Base-by-base conservation (phyloP, 1,284 basidiomycete genomes). In the Leccinum solheimii region DNA sequence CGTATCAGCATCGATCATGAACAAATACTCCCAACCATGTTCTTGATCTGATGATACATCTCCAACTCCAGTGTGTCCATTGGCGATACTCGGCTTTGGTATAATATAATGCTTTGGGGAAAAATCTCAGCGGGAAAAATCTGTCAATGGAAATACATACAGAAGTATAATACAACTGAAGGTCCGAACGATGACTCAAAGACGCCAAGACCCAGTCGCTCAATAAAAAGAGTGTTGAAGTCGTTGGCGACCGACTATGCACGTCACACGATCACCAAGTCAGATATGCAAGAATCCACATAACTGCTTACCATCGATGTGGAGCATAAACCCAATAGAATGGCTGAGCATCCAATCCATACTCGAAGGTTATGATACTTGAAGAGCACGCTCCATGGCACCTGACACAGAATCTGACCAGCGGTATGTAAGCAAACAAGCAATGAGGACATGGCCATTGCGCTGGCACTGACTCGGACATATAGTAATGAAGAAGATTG, bases 401-500 rank as follows among this genome's bases (percentile, higher is more conserved):
- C 77, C 76, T 90, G 87, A 64, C 78, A 86, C 9, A 91, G 60
- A 61, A 91, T 87, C 89, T 91, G 65, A 16, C 60, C 27, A 27
- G 23, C 5, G 10, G 23, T 21, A 40, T 14, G 48, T 62, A 1
- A 66, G 53, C 23, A 23, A 7, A 50, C n/a, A 23, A 21, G 32
- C 5, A 34, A 40, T 49, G 32, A 34, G 50, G 26, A 27, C 27
- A 27, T 27, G 27, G 27, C 27, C 16, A 13, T 52, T 23, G 21
- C 23, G 51, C 6, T 54, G 8, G 19, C 10, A 76, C 85, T 57
- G 27, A 27, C 27, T 27, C 27, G 27, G 64, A 88, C 89, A 69
- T 90, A 91, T 62, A 89, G 84, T 73, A 27, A 92, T 85, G 75
- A 86, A 92, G 74, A 91, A 92, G 3, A 81, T 81, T 0, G 90